Conservation (phyloP, 306 rosid species). For the Herpetospermum pedunculosum region DNA sequence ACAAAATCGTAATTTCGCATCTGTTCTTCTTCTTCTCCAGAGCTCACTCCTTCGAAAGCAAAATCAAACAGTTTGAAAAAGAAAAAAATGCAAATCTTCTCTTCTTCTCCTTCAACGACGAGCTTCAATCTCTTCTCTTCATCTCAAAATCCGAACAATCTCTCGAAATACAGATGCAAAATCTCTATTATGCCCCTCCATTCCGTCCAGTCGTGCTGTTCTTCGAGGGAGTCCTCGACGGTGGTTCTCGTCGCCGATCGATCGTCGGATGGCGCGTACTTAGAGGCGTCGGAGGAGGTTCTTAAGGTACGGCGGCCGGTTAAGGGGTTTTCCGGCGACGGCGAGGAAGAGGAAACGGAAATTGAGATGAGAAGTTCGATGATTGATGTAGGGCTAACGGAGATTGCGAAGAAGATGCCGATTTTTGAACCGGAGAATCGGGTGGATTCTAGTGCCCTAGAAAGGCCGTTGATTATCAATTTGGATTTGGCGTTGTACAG, state of each 20-base stretch:
- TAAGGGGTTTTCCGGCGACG: conserved; percentile 31
- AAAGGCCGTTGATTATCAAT: conserved; percentile 58
- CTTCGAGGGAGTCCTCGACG: conserved; percentile 33
- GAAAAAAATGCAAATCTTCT: conserved; percentile 32
- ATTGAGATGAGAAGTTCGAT: conserved; percentile 14
- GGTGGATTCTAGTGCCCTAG: conserved; percentile 25
- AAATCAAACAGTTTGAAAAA: conserved; percentile 17
- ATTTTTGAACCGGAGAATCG: conserved; percentile 59
- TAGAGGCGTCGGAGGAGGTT: conserved; percentile 17
- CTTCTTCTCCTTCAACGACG: conserved; percentile 37
- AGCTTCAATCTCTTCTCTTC: conserved; percentile 43
- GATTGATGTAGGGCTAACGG: conserved; percentile 39
- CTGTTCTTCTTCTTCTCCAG: conserved; percentile 1
- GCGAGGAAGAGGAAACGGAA: conserved; percentile 5
- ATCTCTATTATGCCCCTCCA: conserved; percentile 33
- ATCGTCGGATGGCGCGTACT: neutral
- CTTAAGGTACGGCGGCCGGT: conserved; percentile 78
- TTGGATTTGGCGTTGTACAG: conserved; percentile 74
- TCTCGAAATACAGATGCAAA: conserved; percentile 36
- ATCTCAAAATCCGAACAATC: conserved; percentile 29
- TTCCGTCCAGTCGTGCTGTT: conserved; percentile 34
- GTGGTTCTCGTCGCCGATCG: conserved; percentile 18
- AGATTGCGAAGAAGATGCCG: conserved; percentile 71
- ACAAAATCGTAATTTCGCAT: neutral
- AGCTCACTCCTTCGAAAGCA: neutral